A percentile compares a stretch with the other conserved stretches of the same genome.
Conservation (phyloP, 2,329 filamentous ascomycete species). For the Cordyceps militaris region DNA sequence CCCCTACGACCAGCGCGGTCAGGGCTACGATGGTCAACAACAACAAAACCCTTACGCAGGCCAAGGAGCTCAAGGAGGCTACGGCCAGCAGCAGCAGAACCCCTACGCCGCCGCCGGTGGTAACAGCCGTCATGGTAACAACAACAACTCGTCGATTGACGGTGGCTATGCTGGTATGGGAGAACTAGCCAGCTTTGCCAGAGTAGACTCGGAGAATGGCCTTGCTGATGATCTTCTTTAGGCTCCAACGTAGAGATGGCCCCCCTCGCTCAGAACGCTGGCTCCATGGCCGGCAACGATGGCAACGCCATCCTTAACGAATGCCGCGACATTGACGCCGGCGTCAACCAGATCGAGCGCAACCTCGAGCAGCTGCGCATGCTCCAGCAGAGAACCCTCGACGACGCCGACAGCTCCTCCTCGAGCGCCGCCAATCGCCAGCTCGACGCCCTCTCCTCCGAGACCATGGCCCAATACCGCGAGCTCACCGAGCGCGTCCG, state of each 20-base stretch:
- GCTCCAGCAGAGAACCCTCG: constrained; percentile 64
- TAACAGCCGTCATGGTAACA: constrained; percentile 18
- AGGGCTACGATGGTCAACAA: constrained; percentile 9
- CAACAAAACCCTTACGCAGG: constrained; percentile 11
- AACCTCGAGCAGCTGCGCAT: constrained; percentile 66
- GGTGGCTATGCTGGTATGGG: constrained; percentile 26
- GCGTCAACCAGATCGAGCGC: constrained; percentile 65
- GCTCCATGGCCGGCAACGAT: constrained; percentile 44
- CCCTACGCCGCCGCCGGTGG: constrained; percentile 11
- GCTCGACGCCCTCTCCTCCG: constrained; percentile 65
- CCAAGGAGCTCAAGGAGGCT: constrained; percentile 14
- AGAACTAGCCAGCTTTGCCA: not conserved
- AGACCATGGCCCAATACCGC: constrained; percentile 79
- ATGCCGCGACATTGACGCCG: constrained; percentile 71
- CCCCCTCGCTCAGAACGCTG: constrained; percentile 48
- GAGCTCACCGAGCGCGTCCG: constrained; percentile 72
- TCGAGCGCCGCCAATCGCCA: constrained; percentile 59
- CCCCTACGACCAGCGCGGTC: constrained; percentile 47
- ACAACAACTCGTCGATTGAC: constrained; percentile 18
- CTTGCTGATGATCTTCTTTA: constrained; percentile 18
- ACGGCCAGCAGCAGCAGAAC: constrained; percentile 13
- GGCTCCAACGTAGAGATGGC: constrained; percentile 63
- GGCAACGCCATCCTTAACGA: constrained; percentile 78
- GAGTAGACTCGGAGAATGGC: not conserved
- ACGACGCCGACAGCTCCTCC: constrained; percentile 64